Evolutionary conservation across 495 filamentous ascomycete genomes (phyloP).

Genomic region (Penicillium samsonianum): DNA sequence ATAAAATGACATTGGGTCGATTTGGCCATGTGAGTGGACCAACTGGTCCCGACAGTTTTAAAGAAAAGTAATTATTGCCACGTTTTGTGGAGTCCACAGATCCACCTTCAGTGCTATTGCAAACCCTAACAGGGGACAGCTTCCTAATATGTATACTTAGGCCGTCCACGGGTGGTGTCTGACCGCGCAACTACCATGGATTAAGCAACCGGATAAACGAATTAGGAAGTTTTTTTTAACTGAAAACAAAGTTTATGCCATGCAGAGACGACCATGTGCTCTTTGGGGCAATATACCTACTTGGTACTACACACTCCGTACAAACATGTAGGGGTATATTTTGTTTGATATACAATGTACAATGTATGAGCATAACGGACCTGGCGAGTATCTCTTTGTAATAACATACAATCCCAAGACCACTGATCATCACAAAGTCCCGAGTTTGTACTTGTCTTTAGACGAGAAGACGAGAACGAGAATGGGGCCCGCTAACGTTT

Average conservation of each 20-base stretch:
- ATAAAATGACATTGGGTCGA: not conserved
- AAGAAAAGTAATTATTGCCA: not conserved
- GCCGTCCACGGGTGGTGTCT: no score
- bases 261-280: not conserved
- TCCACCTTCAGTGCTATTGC: not conserved
- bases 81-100: not conserved
- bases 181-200: not conserved
- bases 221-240: not conserved
- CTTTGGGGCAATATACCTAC: no score
- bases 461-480: no score
- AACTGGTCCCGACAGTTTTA: no score
- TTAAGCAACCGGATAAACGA: not conserved
- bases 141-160: not conserved
- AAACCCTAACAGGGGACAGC: not conserved
- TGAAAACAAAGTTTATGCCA: not conserved
- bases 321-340: no score
- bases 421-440: not conserved
- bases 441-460: no score
- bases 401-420: no score
- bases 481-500: conserved; percentile 2
- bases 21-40: not conserved
- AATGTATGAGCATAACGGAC: no score
- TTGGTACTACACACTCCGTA: no score
- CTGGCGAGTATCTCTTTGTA: no score
- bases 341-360: no score